Evolutionary conservation across 306 rosid species (phyloP).

Genomic region (Lathyrus aphaca): DNA sequence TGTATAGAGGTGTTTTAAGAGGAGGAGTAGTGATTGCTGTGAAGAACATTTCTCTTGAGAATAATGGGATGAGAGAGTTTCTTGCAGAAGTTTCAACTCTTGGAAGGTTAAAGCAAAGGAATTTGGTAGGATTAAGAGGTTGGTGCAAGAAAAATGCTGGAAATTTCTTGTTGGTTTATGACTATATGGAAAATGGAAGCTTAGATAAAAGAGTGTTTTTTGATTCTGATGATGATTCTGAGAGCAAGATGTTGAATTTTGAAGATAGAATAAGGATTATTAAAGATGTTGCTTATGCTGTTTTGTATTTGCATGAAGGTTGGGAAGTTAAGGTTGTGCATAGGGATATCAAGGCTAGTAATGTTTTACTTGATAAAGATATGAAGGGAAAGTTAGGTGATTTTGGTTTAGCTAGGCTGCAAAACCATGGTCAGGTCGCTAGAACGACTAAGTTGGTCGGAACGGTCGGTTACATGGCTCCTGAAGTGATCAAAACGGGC

Average conservation of each 20-base stretch:
- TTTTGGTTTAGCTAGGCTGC: constrained; percentile 81
- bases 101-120: constrained; percentile 81
- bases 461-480: constrained; percentile 83
- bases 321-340: constrained; percentile 81
- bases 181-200: constrained; percentile 89
- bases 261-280: constrained; percentile 64
- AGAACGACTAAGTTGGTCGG: constrained; percentile 76
- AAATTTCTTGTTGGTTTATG: constrained; percentile 68
- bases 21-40: constrained; percentile 73
- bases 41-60: constrained; percentile 73
- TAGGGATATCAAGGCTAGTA: constrained; percentile 90
- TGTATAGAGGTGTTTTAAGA: constrained; percentile 64
- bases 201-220: constrained; percentile 65
- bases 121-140: constrained; percentile 72
- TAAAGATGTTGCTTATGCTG: constrained; percentile 73
- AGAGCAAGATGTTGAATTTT: constrained; percentile 48
- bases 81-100: constrained; percentile 83
- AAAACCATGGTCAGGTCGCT: constrained; percentile 59
- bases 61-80: constrained; percentile 74
- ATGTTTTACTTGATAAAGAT: constrained; percentile 77
- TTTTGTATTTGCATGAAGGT: constrained; percentile 84
- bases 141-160: constrained; percentile 84
- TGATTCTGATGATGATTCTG: constrained; percentile 34
- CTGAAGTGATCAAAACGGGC: constrained; percentile 68
- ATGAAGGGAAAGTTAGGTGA: constrained; percentile 86